A percentile compares a stretch with the other conserved stretches of the same genome.
Conservation (phyloP, 106 monocot species). For the Dactylorhiza incarnata region DNA sequence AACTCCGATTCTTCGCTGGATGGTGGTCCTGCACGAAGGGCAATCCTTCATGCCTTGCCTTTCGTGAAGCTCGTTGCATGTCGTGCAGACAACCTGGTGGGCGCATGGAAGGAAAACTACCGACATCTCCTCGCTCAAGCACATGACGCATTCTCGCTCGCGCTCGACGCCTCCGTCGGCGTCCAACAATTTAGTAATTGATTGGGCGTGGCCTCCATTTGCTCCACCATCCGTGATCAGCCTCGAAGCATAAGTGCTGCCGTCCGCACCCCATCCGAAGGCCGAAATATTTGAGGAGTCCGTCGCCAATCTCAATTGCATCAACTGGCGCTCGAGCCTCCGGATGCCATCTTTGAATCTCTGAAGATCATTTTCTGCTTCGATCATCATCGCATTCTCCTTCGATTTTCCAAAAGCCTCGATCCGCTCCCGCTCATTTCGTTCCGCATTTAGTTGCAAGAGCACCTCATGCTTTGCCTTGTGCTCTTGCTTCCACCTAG, state of each 20-base stretch:
- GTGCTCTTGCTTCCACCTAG: slow-evolving; percentile 43
- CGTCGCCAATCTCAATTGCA: slow-evolving; percentile 25
- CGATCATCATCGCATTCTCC: slow-evolving; percentile 41
- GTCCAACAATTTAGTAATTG: background rate
- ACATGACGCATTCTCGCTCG: slow-evolving; percentile 49
- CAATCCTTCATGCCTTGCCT: slow-evolving; percentile 67
- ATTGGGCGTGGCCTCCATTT: background rate
- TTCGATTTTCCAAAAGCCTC: slow-evolving; percentile 39
- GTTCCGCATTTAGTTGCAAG: slow-evolving; percentile 13
- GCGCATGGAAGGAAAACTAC: slow-evolving; percentile 69
- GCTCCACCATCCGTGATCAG: slow-evolving; percentile 1
- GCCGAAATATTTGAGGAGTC: slow-evolving; percentile 38
- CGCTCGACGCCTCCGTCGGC: slow-evolving; percentile 8
- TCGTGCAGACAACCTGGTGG: slow-evolving; percentile 55
- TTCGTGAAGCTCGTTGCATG: slow-evolving; percentile 50
- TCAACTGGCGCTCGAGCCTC: slow-evolving; percentile 45
- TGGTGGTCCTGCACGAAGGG: slow-evolving; percentile 56
- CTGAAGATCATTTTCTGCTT: slow-evolving; percentile 50
- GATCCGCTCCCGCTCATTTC: slow-evolving; percentile 39
- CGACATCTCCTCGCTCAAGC: slow-evolving; percentile 58
- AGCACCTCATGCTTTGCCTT: slow-evolving; percentile 38
- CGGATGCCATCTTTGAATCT: slow-evolving; percentile 38
- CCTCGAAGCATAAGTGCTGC: slow-evolving; percentile 20
- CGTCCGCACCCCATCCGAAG: slow-evolving; percentile 30
- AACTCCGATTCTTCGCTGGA: slow-evolving; percentile 32